Percentiles rank a stretch among this genome's conserved stretches.
phyloP scores from a whole-genome alignment of 2,329 filamentous ascomycete species.

The Stemphylium lycopersici region DNA sequence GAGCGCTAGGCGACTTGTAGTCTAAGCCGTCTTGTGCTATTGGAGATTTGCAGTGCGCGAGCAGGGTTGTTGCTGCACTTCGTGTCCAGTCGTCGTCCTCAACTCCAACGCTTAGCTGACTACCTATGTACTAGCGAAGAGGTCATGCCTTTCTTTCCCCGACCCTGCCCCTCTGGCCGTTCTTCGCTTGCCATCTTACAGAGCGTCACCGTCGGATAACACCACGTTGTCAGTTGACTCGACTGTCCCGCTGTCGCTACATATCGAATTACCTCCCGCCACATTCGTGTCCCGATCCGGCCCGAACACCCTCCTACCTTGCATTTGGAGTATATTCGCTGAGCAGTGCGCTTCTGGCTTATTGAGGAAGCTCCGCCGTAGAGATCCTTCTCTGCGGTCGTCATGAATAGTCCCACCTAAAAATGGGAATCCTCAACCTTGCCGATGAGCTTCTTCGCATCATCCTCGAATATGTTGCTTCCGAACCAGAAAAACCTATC shows the following conservation, averaged over 20 bases:
- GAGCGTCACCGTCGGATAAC: constrained; percentile 31
- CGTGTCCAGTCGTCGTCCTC: constrained; percentile 42
- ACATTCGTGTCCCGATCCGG: constrained; percentile 31
- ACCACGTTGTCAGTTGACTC: constrained; percentile 35
- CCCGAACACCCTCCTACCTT: constrained; percentile 26
- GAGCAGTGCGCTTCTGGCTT: constrained; percentile 21
- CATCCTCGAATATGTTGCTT: constrained; percentile 59
- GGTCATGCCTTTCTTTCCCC: constrained; percentile 43
- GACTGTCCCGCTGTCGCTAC: constrained; percentile 26
- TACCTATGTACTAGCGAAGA: constrained; percentile 27
- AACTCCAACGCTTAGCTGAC: constrained; percentile 48
- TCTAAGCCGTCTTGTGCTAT: constrained; percentile 17
- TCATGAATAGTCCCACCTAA: constrained; percentile 37
- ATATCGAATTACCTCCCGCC: constrained; percentile 32
- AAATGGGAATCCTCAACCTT: constrained; percentile 49
- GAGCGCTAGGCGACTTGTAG: constrained; percentile 26
- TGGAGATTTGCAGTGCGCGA: constrained; percentile 27
- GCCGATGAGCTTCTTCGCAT: constrained; percentile 59
- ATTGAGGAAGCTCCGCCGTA: constrained; percentile 10
- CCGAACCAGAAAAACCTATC: constrained; percentile 58
- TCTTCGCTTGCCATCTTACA: constrained; percentile 26
- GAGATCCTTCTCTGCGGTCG: constrained; percentile 19
- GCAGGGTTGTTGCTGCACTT: constrained; percentile 28
- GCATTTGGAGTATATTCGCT: constrained; percentile 28
- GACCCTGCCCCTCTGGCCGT: constrained; percentile 40